A percentile compares a stretch with the other conserved stretches of the same genome.
Evolutionary conservation across 2,329 filamentous ascomycete genomes (phyloP).

Genomic region (Arthrinium phaeospermum): DNA sequence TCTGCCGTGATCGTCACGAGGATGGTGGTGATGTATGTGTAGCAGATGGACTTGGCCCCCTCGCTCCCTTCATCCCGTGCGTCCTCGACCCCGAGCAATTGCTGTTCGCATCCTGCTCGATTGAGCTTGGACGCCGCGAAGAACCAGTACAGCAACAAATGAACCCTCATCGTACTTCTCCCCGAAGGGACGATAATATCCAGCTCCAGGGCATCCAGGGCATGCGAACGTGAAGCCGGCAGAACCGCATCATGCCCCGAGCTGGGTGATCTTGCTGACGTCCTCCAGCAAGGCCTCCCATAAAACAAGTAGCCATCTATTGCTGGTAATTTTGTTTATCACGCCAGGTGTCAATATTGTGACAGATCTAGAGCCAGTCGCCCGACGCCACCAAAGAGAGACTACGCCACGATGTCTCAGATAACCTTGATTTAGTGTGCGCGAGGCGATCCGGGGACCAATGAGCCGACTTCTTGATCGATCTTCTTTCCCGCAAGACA

Average conservation of each 20-base stretch:
- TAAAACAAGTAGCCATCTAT: not conserved
- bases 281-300: not conserved
- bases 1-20: slow-evolving; percentile 18
- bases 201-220: not conserved
- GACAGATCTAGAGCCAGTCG: not conserved
- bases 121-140: not conserved
- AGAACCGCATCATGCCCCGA: not conserved
- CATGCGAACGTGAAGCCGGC: not conserved
- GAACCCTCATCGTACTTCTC: not conserved
- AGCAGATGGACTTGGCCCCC: slow-evolving; percentile 24
- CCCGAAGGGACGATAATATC: not conserved
- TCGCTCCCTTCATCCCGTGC: not conserved
- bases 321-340: not conserved
- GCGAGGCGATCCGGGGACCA: not conserved
- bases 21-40: slow-evolving; percentile 30
- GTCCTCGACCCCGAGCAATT: not conserved
- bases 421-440: not conserved
- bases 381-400: not conserved
- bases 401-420: slow-evolving; percentile 11
- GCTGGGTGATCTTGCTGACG: not conserved
- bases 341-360: not conserved
- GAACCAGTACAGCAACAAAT: not conserved
- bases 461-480: not conserved
- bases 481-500: not conserved
- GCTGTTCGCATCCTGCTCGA: not conserved